Conservation (phyloP, 495 filamentous ascomycete genomes). For the Aspergillus taichungensis region DNA sequence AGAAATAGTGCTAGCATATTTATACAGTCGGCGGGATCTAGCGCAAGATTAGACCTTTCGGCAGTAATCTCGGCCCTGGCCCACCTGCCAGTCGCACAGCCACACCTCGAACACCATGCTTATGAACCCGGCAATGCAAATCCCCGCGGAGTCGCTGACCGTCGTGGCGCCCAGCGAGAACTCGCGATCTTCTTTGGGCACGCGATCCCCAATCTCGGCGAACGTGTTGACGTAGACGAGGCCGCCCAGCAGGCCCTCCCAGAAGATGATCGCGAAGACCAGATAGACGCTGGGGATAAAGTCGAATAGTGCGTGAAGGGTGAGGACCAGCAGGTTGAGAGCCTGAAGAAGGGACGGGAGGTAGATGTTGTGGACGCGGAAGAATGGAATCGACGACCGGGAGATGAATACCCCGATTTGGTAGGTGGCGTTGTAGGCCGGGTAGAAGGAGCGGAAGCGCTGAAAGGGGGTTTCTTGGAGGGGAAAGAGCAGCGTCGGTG, state of each 20-base stretch:
- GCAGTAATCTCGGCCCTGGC: constrained; percentile 71
- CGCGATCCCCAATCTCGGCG: constrained; percentile 78
- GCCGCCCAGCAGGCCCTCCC: constrained; percentile 89
- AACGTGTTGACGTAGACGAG: constrained; percentile 94
- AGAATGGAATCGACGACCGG: constrained; percentile 77
- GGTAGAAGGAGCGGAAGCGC: constrained; percentile 81
- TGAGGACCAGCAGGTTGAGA: constrained; percentile 64
- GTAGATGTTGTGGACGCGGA: constrained; percentile 75
- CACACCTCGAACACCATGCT: constrained; percentile 76
- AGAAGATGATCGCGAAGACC: constrained; percentile 79
- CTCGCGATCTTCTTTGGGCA: constrained; percentile 68
- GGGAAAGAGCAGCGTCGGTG: constrained; percentile 83
- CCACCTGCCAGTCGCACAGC: constrained; percentile 76
- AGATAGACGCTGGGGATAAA: constrained; percentile 79
- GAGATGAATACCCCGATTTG: constrained; percentile 92
- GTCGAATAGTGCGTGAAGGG: constrained; percentile 62
- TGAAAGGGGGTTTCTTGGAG: constrained; percentile 64
- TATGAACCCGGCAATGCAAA: constrained; percentile 80
- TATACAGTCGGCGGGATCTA: too few relatives aligned
- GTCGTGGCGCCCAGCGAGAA: constrained; percentile 84
- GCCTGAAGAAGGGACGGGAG: constrained; percentile 76
- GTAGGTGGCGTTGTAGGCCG: constrained; percentile 87
- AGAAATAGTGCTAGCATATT: too few relatives aligned
- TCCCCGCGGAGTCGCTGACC: constrained; percentile 85
- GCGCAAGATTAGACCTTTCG: constrained; percentile 18